phyloP scores from a whole-genome alignment of 2,329 filamentous ascomycete genomes.

The Elsinoe fawcettii region DNA sequence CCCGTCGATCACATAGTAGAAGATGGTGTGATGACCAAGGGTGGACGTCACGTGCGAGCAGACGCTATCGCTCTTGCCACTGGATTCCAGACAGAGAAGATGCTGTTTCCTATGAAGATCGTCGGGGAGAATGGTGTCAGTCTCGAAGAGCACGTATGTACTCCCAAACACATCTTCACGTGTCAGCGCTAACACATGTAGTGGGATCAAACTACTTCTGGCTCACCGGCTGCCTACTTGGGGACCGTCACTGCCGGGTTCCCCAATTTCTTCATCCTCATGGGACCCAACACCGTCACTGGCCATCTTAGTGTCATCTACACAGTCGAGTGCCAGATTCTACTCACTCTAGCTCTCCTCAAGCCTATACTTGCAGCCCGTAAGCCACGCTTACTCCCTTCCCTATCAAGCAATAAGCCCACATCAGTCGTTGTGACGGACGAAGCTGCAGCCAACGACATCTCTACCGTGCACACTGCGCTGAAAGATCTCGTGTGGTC shows the following conservation, averaged over 20 bases:
- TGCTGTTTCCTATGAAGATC: slow-evolving; percentile 43
- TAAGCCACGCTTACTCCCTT: not conserved
- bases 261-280: slow-evolving; percentile 42
- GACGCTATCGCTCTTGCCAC: slow-evolving; percentile 44
- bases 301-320: slow-evolving; percentile 56
- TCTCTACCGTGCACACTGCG: slow-evolving; percentile 34
- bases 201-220: slow-evolving; percentile 4
- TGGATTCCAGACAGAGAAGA: slow-evolving; percentile 43
- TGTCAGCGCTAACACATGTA: not conserved
- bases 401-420: not conserved
- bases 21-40: slow-evolving; percentile 33
- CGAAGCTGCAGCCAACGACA: slow-evolving; percentile 32
- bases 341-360: slow-evolving; percentile 53
- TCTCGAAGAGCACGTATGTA: slow-evolving; percentile 29
- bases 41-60: slow-evolving; percentile 33
- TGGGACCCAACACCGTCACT: slow-evolving; percentile 52
- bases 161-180: not conserved
- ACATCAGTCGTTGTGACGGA: slow-evolving; percentile 31
- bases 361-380: slow-evolving; percentile 40
- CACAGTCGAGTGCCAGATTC: slow-evolving; percentile 53
- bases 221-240: slow-evolving; percentile 44
- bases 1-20: slow-evolving; percentile 34
- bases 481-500: slow-evolving; percentile 42
- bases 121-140: slow-evolving; percentile 35
- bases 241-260: slow-evolving; percentile 47